Evolutionary conservation across 768 basidiomycete genomes (phyloP), one percentile per base, ranked within the genome.

Genomic region (Psilocybe tampanensis): DNA sequence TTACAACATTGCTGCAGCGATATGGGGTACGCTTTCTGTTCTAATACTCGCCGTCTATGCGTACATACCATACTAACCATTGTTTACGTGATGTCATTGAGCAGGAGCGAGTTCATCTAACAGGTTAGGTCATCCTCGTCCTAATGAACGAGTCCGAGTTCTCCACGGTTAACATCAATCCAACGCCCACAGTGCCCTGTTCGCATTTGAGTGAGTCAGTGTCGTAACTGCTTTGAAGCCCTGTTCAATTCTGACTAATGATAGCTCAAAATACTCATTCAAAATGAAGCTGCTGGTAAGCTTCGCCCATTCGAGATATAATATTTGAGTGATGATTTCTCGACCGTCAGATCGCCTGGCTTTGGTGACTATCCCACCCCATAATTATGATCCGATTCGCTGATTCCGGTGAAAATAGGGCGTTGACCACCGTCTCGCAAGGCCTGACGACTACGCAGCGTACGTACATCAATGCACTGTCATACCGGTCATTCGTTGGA

Each of bases 1-100:
- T n/a, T 56, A 43, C 48, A 56, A 56, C 29, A 29, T 56, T 8
- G 55, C 48, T 5, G 44, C 55, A 9, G 55, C 55, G 18, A 44
- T 56, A 21, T 56, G 55, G 55, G 55, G 55, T 56, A 42, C 23
- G 47, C 18, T 39, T 39, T n/a, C 36, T 1, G 13, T 42, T 2
- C 13, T 23, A 23, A 12, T 8, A n/a, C n/a, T n/a, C n/a, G n/a
- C n/a, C n/a, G n/a, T n/a, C n/a, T n/a, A n/a, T n/a, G n/a, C n/a
- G n/a, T n/a, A n/a, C n/a, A n/a, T n/a, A n/a, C n/a, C n/a, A n/a
- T n/a, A n/a, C n/a, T n/a, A n/a, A n/a, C n/a, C n/a, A n/a, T n/a
- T n/a, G n/a, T n/a, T n/a, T n/a, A n/a, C n/a, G n/a, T n/a, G n/a
- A n/a, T 8, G 2, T 17, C 13, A 34, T 18, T 15, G 12, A 29